Conservation (phyloP, 805 yeast genomes). For the Alloascoidea hylecoeti region DNA sequence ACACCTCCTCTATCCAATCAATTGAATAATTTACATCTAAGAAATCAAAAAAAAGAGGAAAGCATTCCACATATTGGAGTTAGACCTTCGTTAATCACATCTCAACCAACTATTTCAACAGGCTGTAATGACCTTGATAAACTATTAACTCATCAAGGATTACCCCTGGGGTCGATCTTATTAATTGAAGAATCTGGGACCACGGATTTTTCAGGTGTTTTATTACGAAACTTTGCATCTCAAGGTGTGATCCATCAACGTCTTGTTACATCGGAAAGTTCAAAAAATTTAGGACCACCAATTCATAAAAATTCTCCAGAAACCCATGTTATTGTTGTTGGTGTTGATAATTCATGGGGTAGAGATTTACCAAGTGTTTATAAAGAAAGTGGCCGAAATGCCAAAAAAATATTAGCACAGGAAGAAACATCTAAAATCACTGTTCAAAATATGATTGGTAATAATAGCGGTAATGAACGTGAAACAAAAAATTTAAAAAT, state of each 20-base stretch:
- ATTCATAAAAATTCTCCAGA: conserved; percentile 18
- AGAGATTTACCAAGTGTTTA: conserved; percentile 67
- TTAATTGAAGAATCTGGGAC: conserved; percentile 75
- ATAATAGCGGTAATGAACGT: conserved; percentile 6
- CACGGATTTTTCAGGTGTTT: conserved; percentile 70
- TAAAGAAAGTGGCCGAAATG: conserved; percentile 52
- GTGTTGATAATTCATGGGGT: conserved; percentile 43
- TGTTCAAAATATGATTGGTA: conserved; percentile 42
- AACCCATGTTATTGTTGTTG: conserved; percentile 54
- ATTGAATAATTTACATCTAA: too few species aligned
- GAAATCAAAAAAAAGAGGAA: too few species aligned
- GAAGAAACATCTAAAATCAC: conserved; percentile 50
- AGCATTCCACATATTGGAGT: conserved; percentile 48
- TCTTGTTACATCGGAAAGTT: conserved; percentile 15
- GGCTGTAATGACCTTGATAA: conserved; percentile 70
- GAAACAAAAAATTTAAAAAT: conserved; percentile 48
- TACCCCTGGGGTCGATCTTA: conserved; percentile 64
- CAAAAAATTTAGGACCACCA: conserved; percentile 21
- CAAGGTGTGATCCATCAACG: conserved; percentile 55
- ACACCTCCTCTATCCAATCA: too few species aligned
- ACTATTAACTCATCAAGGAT: conserved; percentile 65
- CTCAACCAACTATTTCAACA: conserved; percentile 66
- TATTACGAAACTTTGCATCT: conserved; percentile 56
- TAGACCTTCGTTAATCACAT: conserved; percentile 63
- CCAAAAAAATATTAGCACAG: conserved; percentile 41